Base-by-base conservation (phyloP, 2,329 filamentous ascomycete genomes). In the Aspergillus niger region DNA sequence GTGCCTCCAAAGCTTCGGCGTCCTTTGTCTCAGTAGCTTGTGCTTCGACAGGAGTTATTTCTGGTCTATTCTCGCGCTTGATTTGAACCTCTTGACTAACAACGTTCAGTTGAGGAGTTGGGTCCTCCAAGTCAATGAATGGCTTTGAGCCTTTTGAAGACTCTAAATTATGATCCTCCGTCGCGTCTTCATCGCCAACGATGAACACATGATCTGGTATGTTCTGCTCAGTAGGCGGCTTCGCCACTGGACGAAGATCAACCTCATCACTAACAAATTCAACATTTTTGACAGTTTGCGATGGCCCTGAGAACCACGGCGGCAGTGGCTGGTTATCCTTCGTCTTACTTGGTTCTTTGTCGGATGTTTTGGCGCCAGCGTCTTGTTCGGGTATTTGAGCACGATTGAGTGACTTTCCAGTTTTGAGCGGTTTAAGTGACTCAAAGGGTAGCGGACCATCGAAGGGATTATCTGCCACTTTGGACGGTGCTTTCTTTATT, bases 361-460 rank as follows among this genome's bases (percentile, higher is more conserved):
- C 62, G 69, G 69, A 20, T 74, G 73, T 30, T 65, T 63, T 20
- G 67, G 59, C 22, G 2, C 20, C 8, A 22, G 6, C 74, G 80
- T 84, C 73, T 77, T 83, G 28, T 78, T 80, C 13, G 79, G 73
- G 10, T 80, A 75, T 38, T 36, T 66, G 51, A 11, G 68, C 55
- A 30, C 63, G 51, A 38, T 65, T 79, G 1, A 82, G 84, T 2
- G 85, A 88, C 55, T 85, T 88, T 48, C 90, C 87, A 1, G 97
- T 82, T 70, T 92, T 83, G 7, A 89, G 78, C 53, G 84, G 82
- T 70, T 92, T 83, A 6, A 89, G 78, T 54, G 84, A 94, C 67
- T 97, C 92, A 70, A 99, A 99, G 0, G 95, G 95, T 5, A 99
- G 76, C 0, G 93, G 92, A 0, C 94, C 94, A 65, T 86, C 86